phyloP scores from a whole-genome alignment of 192 early-diverging fungal genomes.

The Lobosporangium transversale region DNA sequence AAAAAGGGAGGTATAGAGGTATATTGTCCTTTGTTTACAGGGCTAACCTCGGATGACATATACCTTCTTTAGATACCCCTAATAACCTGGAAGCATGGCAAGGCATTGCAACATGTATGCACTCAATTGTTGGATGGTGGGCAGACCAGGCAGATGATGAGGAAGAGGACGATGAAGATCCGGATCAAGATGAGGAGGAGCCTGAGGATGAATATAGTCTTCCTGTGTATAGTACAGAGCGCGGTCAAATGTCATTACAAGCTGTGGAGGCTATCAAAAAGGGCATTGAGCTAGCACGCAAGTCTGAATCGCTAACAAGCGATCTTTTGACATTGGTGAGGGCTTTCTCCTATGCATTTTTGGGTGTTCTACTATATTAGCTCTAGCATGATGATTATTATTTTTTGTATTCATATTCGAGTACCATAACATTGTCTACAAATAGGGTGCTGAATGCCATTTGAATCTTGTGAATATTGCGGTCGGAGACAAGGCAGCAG shows the following conservation, averaged over 20 bases:
- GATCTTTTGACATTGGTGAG: conserved; percentile 47
- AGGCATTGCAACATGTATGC: conserved; percentile 46
- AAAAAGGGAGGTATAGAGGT: too few relatives aligned
- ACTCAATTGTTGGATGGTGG: conserved; percentile 55
- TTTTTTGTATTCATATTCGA: too few relatives aligned
- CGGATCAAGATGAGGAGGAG: conserved; percentile 36
- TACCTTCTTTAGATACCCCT: conserved; percentile 25
- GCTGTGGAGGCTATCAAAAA: conserved; percentile 43
- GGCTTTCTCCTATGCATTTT: too few relatives aligned
- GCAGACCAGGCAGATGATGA: conserved; percentile 48
- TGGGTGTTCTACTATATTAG: too few relatives aligned
- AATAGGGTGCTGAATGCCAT: conserved; percentile 47
- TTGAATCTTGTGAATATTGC: conserved; percentile 49
- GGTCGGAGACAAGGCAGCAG: conserved; percentile 43
- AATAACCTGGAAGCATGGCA: conserved; percentile 49
- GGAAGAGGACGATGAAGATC: conserved; percentile 25
- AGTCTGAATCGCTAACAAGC: conserved; percentile 21
- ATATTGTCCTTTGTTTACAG: too few relatives aligned
- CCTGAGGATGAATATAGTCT: conserved; percentile 47
- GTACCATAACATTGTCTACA: neutral
- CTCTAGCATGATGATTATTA: too few relatives aligned
- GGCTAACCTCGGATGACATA: too few relatives aligned
- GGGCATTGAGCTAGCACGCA: conserved; percentile 38
- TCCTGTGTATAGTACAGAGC: conserved; percentile 42
- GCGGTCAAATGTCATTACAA: conserved; percentile 38